phyloP scores from a whole-genome alignment of 805 yeast genomes.

The Wickerhamiella sergipiensis region DNA sequence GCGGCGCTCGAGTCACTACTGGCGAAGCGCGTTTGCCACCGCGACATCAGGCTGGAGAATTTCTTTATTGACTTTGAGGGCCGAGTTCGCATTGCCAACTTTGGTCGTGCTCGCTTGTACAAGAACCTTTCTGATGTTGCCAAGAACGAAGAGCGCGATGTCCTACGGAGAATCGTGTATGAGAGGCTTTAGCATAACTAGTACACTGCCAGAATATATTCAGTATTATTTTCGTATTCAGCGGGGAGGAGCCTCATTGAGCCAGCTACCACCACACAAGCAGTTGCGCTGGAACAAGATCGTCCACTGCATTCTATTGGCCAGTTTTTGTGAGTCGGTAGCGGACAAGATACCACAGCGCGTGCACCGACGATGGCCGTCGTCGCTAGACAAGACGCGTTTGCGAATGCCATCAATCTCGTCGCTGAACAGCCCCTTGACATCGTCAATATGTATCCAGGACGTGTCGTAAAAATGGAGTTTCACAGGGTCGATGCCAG shows the following conservation, averaged over 20 bases:
- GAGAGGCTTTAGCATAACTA: background rate
- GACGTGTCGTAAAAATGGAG: constrained; percentile 50
- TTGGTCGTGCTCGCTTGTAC: constrained; percentile 14
- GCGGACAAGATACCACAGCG: constrained; percentile 41
- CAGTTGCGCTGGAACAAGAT: constrained; percentile 61
- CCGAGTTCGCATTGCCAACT: constrained; percentile 12
- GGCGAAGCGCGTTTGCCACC: constrained; percentile 11
- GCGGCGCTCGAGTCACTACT: constrained; percentile 12
- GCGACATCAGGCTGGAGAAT: constrained; percentile 9
- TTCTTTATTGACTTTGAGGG: constrained; percentile 13
- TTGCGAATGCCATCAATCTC: constrained; percentile 27
- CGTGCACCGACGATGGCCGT: constrained; percentile 32
- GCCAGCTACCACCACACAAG: constrained; percentile 68
- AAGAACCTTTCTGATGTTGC: constrained; percentile 13
- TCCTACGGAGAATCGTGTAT: background rate
- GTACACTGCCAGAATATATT: too few relatives aligned
- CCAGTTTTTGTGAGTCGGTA: constrained; percentile 26
- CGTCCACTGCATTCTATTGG: constrained; percentile 32
- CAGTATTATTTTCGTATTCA: background rate
- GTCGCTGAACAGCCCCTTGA: background rate
- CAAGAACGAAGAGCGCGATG: constrained; percentile 10
- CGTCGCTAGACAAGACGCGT: constrained; percentile 26
- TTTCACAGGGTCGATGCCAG: constrained; percentile 34
- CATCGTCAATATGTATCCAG: constrained; percentile 41
- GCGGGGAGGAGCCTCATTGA: background rate